Base-by-base conservation (phyloP, 495 filamentous ascomycete species). In the Trichoderma gamsii region DNA sequence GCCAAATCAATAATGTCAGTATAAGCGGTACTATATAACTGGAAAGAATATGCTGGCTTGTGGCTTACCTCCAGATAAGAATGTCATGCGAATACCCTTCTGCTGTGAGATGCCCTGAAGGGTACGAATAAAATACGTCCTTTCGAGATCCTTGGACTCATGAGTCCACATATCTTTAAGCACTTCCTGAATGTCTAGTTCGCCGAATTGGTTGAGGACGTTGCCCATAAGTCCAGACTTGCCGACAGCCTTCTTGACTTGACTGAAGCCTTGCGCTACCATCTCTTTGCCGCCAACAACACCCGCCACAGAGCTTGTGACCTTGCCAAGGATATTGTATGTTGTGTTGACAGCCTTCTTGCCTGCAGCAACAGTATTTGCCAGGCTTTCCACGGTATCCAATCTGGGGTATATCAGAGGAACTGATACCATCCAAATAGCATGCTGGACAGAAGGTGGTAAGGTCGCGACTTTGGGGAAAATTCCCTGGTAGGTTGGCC, bases 101-200 rank as follows among this genome's bases (percentile, higher is more conserved):
- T 97, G 92, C 74, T 95, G 90, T 1, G 95, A 84, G 70, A 99
- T 98, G 12, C 91, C 91, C 75, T 99, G 95, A 18, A 99, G 85
- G 13, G 93, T 99, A 66, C 95, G 88, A 76, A 99, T 96, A 63
- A 99, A 80, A 74, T 99, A 99, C 35, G 95, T 99, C 67, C 95
- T 86, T 77, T 99, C 95, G 65, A 99, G 87, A 71, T 99, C 95
- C 85, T 99, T 99, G 32, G 88, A 92, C 66, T 98, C 94, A 75
- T 99, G 95, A 21, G 96, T 99, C 95, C 95, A 99, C 81, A 95
- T 88, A 76, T 99, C 96, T 70, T 93, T 86, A 41, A 99, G 79
- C 76, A 97, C 96, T 78, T 99, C 95, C 66, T 93, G 86, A 25
- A 98, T 85, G 75, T 97, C 95, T 65, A 99, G 88, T 65, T 99